A percentile compares a stretch with the other conserved stretches of the same genome.
Evolutionary conservation across 352 stramenopile genomes (phyloP).

Genomic region (Pythium phragmiticola): DNA sequence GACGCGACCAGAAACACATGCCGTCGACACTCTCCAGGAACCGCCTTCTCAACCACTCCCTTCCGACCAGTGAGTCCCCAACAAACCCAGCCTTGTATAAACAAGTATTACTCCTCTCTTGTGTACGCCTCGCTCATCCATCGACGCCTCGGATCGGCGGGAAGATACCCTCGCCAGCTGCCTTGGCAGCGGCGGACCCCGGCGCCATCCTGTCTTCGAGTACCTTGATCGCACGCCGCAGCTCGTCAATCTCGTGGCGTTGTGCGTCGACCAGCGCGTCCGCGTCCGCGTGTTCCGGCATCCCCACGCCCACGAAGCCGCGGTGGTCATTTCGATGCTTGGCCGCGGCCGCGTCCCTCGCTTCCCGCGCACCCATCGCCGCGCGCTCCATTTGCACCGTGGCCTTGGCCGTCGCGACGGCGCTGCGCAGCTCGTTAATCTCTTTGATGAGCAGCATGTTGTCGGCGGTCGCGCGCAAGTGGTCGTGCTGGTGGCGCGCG

Average conservation of each 20-base stretch:
- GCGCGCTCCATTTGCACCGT: slow-evolving; percentile 79
- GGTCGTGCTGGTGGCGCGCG: slow-evolving; percentile 75
- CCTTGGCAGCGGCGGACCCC: neutral
- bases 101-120: neutral
- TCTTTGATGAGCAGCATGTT: slow-evolving; percentile 82
- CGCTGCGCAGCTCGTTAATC: slow-evolving; percentile 78
- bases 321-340: slow-evolving; percentile 22
- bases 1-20: slow-evolving; percentile 26
- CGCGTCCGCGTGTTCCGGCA: slow-evolving; percentile 28
- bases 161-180: slow-evolving; percentile 27
- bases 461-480: slow-evolving; percentile 76
- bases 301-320: neutral
- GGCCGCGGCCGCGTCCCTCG: slow-evolving; percentile 2
- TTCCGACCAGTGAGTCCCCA: too few relatives aligned
- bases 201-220: slow-evolving; percentile 60
- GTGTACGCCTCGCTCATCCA: slow-evolving; percentile 21
- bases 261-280: slow-evolving; percentile 59
- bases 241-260: slow-evolving; percentile 64
- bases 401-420: slow-evolving; percentile 72
- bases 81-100: neutral
- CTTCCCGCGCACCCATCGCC: slow-evolving; percentile 32
- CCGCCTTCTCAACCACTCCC: neutral
- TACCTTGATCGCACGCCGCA: slow-evolving; percentile 77
- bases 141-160: slow-evolving; percentile 48
- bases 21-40: neutral